These are phyloP conservation scores for Tremella fuciformis DNA, from an alignment of 768 basidiomycete species.

Conservation along the genomic window DNA sequence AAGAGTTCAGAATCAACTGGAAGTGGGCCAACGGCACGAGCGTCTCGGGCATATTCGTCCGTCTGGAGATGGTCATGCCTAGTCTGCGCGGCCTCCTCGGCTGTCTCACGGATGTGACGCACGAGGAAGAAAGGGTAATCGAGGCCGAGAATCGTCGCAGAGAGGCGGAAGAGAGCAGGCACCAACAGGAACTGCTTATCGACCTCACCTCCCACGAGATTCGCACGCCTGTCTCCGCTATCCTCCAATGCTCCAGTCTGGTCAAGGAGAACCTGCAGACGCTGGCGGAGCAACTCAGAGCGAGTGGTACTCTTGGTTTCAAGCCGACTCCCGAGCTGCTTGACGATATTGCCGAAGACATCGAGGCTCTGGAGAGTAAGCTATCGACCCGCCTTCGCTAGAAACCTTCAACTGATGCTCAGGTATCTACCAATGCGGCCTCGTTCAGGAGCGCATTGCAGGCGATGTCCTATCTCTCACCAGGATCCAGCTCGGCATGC, in stretches of 20 bases:
- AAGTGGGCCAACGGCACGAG: conserved; percentile 31
- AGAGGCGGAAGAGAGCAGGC: conserved; percentile 46
- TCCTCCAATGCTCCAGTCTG: conserved; percentile 48
- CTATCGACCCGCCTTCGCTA: conserved; percentile 26
- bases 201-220: conserved; percentile 52
- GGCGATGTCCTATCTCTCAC: conserved; percentile 55
- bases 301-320: conserved; percentile 21
- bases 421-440: conserved; percentile 53
- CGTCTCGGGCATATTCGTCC: conserved; percentile 36
- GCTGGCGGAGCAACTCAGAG: conserved; percentile 32
- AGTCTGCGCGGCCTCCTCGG: conserved; percentile 39
- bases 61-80: conserved; percentile 31
- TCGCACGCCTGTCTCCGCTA: conserved; percentile 49
- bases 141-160: conserved; percentile 39
- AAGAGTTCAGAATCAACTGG: conserved; percentile 33
- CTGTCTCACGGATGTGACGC: conserved; percentile 41
- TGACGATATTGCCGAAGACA: conserved; percentile 46
- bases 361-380: conserved; percentile 50
- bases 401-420: conserved; percentile 5
- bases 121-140: conserved; percentile 39
- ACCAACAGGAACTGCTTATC: conserved; percentile 52
- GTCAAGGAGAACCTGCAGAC: conserved; percentile 44
- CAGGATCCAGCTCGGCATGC: conserved; percentile 53
- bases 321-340: conserved; percentile 37
- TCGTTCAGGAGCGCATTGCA: conserved; percentile 52